These are phyloP conservation scores for Croton setiger DNA, from an alignment of 441 rosid species.

Conservation along the genomic window DNA sequence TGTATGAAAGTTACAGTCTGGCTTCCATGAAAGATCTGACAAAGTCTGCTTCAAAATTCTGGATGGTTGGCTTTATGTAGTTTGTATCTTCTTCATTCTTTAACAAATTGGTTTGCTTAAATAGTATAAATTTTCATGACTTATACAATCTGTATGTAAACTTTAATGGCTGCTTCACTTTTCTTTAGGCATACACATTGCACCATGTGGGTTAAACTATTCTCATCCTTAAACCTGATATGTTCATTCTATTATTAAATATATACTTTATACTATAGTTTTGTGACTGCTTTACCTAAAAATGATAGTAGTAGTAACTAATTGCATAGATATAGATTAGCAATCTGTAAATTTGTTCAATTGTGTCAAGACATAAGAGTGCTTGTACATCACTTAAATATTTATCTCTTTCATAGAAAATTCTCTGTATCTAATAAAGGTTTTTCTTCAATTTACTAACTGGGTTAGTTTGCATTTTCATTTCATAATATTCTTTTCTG, in stretches of 20 bases:
- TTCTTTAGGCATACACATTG: not conserved
- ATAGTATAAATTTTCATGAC: not conserved
- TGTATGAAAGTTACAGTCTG: not conserved
- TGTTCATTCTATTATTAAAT: not conserved
- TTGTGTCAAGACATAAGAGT: not conserved
- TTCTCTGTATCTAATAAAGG: not conserved
- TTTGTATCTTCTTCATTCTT: not conserved
- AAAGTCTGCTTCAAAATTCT: conserved; percentile 2
- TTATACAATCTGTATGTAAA: not conserved
- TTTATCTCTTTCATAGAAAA: not conserved
- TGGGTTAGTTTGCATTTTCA: not conserved
- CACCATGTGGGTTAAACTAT: not conserved
- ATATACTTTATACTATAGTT: not conserved
- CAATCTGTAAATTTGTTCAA: not conserved
- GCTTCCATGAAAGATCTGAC: not conserved
- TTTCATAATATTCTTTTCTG: conserved; percentile 8
- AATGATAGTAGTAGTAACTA: not conserved
- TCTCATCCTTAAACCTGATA: not conserved
- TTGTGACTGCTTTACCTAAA: not conserved
- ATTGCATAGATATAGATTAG: not conserved
- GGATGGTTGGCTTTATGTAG: conserved; percentile 1
- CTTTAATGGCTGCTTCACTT: not conserved
- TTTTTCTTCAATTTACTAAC: not conserved
- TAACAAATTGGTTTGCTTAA: not conserved
- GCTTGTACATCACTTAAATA: not conserved